These are phyloP conservation scores for Polytrichum commune DNA, from an alignment of 225 moss, liverwort and hornwort species.

Conservation along the genomic window DNA sequence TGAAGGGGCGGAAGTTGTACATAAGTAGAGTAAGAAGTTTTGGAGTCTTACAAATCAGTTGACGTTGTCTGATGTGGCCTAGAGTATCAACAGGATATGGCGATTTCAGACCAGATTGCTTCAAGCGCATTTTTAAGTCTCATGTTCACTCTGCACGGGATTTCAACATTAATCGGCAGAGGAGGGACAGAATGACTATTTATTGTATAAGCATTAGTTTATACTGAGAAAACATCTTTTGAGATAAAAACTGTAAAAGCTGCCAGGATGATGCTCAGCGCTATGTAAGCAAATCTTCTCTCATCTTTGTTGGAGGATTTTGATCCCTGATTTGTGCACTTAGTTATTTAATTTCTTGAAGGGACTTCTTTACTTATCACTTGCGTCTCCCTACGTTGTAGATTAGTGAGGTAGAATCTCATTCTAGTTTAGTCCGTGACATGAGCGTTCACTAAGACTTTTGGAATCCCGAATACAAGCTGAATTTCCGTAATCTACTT, in stretches of 20 bases:
- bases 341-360: background rate
- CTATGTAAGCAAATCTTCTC: background rate
- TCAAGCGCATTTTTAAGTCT: too few species aligned
- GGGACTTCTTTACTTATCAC: background rate
- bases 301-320: background rate
- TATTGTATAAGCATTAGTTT: too few species aligned
- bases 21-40: too few species aligned
- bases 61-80: too few species aligned
- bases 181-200: too few species aligned
- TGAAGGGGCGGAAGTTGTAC: too few species aligned
- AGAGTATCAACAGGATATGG: too few species aligned
- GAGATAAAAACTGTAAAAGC: background rate
- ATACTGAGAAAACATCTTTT: background rate
- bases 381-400: background rate
- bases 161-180: too few species aligned
- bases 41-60: too few species aligned
- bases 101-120: too few species aligned
- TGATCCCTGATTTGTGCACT: background rate
- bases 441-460: background rate
- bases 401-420: background rate
- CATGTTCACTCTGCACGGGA: too few species aligned
- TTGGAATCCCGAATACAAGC: background rate
- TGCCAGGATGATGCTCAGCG: conserved; percentile 1
- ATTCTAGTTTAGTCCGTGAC: background rate
- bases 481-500: background rate